These are phyloP conservation scores for Puccinia triticina DNA, from an alignment of 1,284 basidiomycete genomes.

Conservation along the genomic window DNA sequence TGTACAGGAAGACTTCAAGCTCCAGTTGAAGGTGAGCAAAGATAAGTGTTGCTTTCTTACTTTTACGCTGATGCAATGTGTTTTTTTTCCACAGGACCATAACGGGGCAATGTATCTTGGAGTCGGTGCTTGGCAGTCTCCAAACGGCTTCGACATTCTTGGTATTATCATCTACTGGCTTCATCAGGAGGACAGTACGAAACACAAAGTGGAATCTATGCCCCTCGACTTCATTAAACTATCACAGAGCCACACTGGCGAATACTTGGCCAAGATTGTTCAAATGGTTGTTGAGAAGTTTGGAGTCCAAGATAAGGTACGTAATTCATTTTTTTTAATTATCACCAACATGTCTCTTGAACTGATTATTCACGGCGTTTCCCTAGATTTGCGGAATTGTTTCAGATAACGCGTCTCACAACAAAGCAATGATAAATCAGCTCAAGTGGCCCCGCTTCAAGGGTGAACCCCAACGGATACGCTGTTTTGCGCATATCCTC, in stretches of 20 bases:
- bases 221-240: background rate
- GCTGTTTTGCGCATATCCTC: no score
- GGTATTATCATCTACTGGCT: constrained; percentile 11
- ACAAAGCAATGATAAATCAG: no score
- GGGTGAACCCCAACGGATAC: no score
- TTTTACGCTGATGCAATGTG: no score
- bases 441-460: no score
- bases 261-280: background rate
- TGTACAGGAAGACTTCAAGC: constrained; percentile 1
- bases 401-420: no score
- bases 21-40: background rate
- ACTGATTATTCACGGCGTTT: background rate
- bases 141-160: background rate
- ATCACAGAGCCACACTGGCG: background rate
- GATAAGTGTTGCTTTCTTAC: no score
- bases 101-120: constrained; percentile 1
- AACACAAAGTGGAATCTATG: background rate
- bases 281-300: constrained; percentile 7
- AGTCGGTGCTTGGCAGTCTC: constrained; percentile 4
- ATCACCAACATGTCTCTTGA: no score
- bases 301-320: constrained; percentile 3
- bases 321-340: no score
- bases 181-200: background rate
- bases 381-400: background rate
- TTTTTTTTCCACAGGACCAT: background rate